A percentile compares a stretch with the other conserved stretches of the same genome.
Evolutionary conservation across 768 basidiomycete species (phyloP).

Genomic region (Lentinula lateritia): DNA sequence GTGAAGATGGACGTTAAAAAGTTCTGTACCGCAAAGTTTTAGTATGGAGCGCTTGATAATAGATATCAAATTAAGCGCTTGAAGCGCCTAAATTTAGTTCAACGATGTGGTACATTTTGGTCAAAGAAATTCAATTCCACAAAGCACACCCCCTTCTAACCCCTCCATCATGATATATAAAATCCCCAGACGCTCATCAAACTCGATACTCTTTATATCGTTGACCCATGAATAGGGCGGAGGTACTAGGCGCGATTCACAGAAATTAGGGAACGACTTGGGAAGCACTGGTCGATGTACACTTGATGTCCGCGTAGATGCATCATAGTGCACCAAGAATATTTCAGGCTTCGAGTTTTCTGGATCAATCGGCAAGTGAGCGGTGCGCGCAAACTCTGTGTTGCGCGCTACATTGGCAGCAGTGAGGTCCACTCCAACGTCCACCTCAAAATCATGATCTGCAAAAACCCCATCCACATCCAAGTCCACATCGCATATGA

Average conservation of each 20-base stretch:
- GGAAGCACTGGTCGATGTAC: background rate
- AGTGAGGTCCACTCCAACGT: background rate
- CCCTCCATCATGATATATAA: background rate
- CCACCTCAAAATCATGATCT: background rate
- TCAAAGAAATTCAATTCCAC: background rate
- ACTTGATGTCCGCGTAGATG: background rate
- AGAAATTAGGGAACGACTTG: background rate
- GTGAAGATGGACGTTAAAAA: conserved; percentile 30
- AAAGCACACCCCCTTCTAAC: background rate
- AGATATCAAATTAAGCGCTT: too few relatives aligned
- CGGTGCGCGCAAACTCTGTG: background rate
- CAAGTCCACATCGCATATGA: background rate
- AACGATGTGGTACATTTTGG: background rate
- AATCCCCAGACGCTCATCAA: conserved; percentile 1
- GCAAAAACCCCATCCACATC: background rate
- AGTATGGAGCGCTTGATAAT: conserved; percentile 23
- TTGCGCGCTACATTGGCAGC: background rate
- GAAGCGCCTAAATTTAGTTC: background rate
- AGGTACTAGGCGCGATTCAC: background rate
- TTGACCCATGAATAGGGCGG: background rate
- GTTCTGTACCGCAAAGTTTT: conserved; percentile 62
- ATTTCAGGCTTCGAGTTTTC: background rate
- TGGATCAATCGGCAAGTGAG: background rate
- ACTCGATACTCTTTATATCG: background rate
- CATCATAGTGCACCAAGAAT: background rate